These are phyloP conservation scores for Fusarium sp. DNA, from an alignment of 2,329 filamentous ascomycete genomes.

Conservation along the genomic window DNA sequence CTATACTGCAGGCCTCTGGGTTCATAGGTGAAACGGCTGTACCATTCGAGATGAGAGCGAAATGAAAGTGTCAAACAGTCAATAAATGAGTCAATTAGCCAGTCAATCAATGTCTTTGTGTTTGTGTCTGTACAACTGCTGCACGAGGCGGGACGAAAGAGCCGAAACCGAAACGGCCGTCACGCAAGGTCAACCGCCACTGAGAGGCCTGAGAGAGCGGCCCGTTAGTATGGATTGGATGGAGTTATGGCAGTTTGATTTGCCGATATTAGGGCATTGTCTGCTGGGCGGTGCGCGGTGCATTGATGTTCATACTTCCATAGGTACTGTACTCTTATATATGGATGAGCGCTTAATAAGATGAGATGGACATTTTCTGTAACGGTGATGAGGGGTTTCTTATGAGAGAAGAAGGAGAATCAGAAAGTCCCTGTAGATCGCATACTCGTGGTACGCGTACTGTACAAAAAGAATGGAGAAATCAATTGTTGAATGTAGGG, in stretches of 20 bases:
- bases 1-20: background rate
- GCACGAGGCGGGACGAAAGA: slow-evolving; percentile 28
- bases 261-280: background rate
- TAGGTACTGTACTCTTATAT: background rate
- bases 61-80: slow-evolving; percentile 9
- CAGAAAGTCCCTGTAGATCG: slow-evolving; percentile 12
- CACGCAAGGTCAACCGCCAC: slow-evolving; percentile 20
- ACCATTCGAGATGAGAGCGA: slow-evolving; percentile 26
- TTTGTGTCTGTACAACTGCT: slow-evolving; percentile 10
- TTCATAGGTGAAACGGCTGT: slow-evolving; percentile 25
- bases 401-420: background rate
- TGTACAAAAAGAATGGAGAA: slow-evolving; percentile 14
- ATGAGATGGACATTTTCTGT: slow-evolving; percentile 9
- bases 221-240: background rate
- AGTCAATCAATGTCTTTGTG: background rate
- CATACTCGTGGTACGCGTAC: slow-evolving; percentile 25
- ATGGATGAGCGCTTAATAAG: slow-evolving; percentile 15
- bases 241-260: background rate
- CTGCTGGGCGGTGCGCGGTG: background rate
- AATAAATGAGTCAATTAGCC: background rate
- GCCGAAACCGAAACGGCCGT: slow-evolving; percentile 15
- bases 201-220: slow-evolving; percentile 19
- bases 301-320: slow-evolving; percentile 7
- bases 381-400: slow-evolving; percentile 16
- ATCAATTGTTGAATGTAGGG: slow-evolving; percentile 13